Evolutionary conservation across 129 eudicot genomes (phyloP).

Genomic region (Flaveria trinervia): DNA sequence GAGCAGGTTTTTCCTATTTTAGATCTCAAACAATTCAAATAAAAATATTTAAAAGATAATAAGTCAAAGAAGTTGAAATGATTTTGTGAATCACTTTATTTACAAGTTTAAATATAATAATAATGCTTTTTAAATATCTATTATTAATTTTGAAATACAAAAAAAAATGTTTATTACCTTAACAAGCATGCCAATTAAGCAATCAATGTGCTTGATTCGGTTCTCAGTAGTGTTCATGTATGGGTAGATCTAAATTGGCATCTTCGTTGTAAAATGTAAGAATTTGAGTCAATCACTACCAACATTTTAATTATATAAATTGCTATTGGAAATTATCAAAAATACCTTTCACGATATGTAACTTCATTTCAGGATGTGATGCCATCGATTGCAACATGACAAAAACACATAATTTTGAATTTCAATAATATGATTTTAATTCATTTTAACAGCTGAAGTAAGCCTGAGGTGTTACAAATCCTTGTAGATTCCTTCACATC

Average conservation of each 20-base stretch:
- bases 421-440: constrained; percentile 5
- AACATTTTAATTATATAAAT: not conserved
- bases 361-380: constrained; percentile 34
- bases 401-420: constrained; percentile 14
- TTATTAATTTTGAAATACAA: no score
- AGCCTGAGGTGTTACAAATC: constrained; percentile 47
- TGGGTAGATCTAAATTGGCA: constrained; percentile 48
- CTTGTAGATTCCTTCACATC: constrained; percentile 35
- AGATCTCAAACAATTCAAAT: no score
- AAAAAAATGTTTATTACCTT: constrained; percentile 33
- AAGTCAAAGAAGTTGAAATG: no score
- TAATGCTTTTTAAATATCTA: no score
- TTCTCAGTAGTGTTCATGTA: constrained; percentile 34
- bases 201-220: constrained; percentile 34
- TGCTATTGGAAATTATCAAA: not conserved
- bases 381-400: constrained; percentile 36
- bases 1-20: no score
- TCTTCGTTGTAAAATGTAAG: constrained; percentile 30
- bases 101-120: no score
- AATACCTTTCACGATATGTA: constrained; percentile 36
- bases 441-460: constrained; percentile 37
- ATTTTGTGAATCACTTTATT: no score
- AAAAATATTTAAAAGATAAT: no score
- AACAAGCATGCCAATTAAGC: constrained; percentile 39
- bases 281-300: not conserved